Conservation (phyloP, 2,329 filamentous ascomycete species). For the Pseudohalonectria lignicola region DNA sequence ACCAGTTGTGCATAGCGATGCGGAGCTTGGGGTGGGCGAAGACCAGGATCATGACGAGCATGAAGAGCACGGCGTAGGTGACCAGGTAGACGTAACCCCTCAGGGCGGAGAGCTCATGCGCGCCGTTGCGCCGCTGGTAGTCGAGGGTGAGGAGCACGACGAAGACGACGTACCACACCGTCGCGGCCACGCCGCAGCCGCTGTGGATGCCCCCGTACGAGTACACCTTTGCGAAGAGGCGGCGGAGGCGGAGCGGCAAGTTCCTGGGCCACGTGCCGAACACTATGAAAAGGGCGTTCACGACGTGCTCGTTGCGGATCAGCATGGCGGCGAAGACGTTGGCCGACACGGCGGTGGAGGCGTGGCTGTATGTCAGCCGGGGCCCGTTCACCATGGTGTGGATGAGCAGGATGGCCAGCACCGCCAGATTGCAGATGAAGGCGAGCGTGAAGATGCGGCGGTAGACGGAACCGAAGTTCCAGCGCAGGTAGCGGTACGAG, state of each 20-base stretch:
- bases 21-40: constrained; percentile 18
- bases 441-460: constrained; percentile 28
- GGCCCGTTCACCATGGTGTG: constrained; percentile 1
- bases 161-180: constrained; percentile 31
- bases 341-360: constrained; percentile 14
- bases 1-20: constrained; percentile 19
- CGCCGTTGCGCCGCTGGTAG: constrained; percentile 5
- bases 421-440: constrained; percentile 22
- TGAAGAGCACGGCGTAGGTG: constrained; percentile 15
- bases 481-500: constrained; percentile 14
- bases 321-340: constrained; percentile 35
- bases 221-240: constrained; percentile 36
- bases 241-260: constrained; percentile 30
- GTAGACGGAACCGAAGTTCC: constrained; percentile 23
- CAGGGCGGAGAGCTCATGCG: constrained; percentile 8
- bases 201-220: constrained; percentile 42
- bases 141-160: constrained; percentile 22
- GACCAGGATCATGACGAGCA: constrained; percentile 16
- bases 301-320: constrained; percentile 39
- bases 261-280: constrained; percentile 19
- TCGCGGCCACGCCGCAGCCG: constrained; percentile 35
- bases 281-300: constrained; percentile 35
- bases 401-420: constrained; percentile 10
- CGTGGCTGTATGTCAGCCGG: constrained; percentile 9
- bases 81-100: constrained; percentile 14